Evolutionary conservation across 2,329 filamentous ascomycete species (phyloP).

Genomic region (Hirsutella minnesotensis): DNA sequence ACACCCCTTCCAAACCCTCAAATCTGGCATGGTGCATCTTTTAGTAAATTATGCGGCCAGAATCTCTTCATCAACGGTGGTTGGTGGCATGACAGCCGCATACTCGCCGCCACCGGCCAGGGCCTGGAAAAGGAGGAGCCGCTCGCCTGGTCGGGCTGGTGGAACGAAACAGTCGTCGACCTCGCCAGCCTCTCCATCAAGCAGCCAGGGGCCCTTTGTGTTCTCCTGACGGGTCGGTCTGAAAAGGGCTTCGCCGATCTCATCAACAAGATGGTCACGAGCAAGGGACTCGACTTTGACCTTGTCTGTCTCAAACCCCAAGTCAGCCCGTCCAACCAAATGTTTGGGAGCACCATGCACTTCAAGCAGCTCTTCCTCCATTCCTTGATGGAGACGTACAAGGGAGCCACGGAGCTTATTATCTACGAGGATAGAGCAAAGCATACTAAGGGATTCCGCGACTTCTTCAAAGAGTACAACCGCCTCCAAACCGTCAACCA

Average conservation of each 20-base stretch:
- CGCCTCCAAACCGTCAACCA: slow-evolving; percentile 33
- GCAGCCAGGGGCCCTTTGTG: slow-evolving; percentile 73
- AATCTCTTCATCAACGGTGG: slow-evolving; percentile 73
- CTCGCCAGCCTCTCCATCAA: slow-evolving; percentile 70
- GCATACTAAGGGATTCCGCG: slow-evolving; percentile 70
- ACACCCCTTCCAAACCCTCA: slow-evolving; percentile 82
- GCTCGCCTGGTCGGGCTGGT: slow-evolving; percentile 83
- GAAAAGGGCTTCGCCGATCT: slow-evolving; percentile 68
- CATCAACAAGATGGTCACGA: slow-evolving; percentile 67
- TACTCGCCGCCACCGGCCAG: slow-evolving; percentile 76
- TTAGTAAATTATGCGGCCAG: slow-evolving; percentile 64
- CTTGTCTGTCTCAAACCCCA: slow-evolving; percentile 79
- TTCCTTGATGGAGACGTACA: slow-evolving; percentile 77
- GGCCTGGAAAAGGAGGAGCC: slow-evolving; percentile 73
- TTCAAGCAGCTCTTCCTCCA: slow-evolving; percentile 86
- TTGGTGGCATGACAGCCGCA: slow-evolving; percentile 92
- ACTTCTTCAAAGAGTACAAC: slow-evolving; percentile 76
- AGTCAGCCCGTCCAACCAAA: slow-evolving; percentile 67
- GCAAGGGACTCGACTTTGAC: slow-evolving; percentile 76
- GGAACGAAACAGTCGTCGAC: slow-evolving; percentile 84
- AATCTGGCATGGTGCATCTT: slow-evolving; percentile 70
- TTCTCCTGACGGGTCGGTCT: slow-evolving; percentile 77
- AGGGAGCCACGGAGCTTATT: slow-evolving; percentile 67
- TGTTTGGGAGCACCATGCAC: slow-evolving; percentile 70
- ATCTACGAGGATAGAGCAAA: slow-evolving; percentile 56